Base-by-base conservation (phyloP, 1,139 yeast genomes). In the Citeromyces hawaiiensis region DNA sequence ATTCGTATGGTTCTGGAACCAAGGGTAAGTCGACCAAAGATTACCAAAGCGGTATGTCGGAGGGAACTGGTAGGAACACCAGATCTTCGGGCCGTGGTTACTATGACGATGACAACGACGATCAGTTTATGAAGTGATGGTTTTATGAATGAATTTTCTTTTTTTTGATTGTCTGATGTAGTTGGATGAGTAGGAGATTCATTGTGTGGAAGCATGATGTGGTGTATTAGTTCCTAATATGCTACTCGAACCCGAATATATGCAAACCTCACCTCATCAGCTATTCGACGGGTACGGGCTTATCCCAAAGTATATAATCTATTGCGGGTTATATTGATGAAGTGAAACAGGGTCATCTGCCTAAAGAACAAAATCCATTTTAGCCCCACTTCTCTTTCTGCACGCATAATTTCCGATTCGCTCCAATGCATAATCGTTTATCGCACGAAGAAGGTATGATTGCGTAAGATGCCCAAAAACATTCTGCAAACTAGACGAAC, bases 401-500 rank as follows among this genome's bases (percentile, higher is more conserved):
- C n/a, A n/a, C n/a, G n/a, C 21, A 19, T 19, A 4, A 5, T 7
- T 19, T 19, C 21, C 21, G 21, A 4, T 19, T 19, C 21, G 21
- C 21, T 7, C 7, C 21, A 19, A 7, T 9, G 11, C 27, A 23
- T 23, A 23, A 23, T 23, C 27, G 27, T 23, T 23, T 23, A 23
- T 23, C 11, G 27, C 27, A 23, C 27, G 27, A 4, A 19, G 7
- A 5, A 19, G 21, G n/a, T n/a, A n/a, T 7, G 21, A 5, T 19
- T 19, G 21, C 21, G 4, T 7, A 19, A 19, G 21, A 23, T 23
- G 27, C 27, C 27, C 27, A 23, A 23, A 11, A 23, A 23, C 11
- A 23, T 23, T 23, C 27, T 23, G 11, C 27, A 35, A 15, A 18
- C 25, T 15, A 8, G 27, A n/a, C 48, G 48, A 27, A 52, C 61